Evolutionary conservation across 1,284 basidiomycete species (phyloP).

Genomic region (Exobasidium cylindrosporum): DNA sequence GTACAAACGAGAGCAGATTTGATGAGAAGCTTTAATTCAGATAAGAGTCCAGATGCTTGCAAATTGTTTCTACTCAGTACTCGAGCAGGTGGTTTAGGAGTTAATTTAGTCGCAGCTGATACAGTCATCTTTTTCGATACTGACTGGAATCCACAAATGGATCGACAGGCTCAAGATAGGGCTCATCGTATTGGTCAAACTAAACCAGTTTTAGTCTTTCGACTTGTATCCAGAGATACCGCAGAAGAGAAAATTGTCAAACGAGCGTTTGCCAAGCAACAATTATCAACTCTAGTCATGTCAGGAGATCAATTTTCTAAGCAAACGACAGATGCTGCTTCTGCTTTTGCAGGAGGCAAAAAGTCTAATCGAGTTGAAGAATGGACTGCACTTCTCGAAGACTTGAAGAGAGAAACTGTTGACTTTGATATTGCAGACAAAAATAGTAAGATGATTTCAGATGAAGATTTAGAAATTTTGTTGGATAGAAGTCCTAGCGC

Average conservation of each 20-base stretch:
- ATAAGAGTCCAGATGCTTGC: slow-evolving; percentile 66
- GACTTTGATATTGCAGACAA: slow-evolving; percentile 79
- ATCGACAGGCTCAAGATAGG: slow-evolving; percentile 90
- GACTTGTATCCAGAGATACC: slow-evolving; percentile 71
- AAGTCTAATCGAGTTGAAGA: slow-evolving; percentile 12
- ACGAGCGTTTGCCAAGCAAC: slow-evolving; percentile 78
- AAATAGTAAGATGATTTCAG: slow-evolving; percentile 72
- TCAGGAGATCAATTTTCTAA: slow-evolving; percentile 67
- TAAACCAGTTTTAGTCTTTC: slow-evolving; percentile 65
- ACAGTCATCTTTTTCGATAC: slow-evolving; percentile 69
- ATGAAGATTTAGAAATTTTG: slow-evolving; percentile 73
- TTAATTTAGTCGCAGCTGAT: slow-evolving; percentile 89
- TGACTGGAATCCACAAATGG: slow-evolving; percentile 91
- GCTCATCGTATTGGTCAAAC: slow-evolving; percentile 95
- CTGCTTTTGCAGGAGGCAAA: slow-evolving; percentile 63
- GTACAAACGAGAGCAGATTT: slow-evolving; percentile 76
- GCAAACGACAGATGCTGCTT: slow-evolving; percentile 20
- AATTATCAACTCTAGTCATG: slow-evolving; percentile 89
- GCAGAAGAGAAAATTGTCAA: slow-evolving; percentile 89
- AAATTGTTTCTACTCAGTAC: slow-evolving; percentile 86
- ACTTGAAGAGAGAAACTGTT: slow-evolving; percentile 81
- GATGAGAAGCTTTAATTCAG: slow-evolving; percentile 79
- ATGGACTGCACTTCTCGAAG: slow-evolving; percentile 56
- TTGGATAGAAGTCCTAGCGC: slow-evolving; percentile 78
- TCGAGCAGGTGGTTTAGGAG: slow-evolving; percentile 77